Evolutionary conservation across 495 filamentous ascomycete genomes (phyloP).

Genomic region (Aspergillus saccharolyticus): DNA sequence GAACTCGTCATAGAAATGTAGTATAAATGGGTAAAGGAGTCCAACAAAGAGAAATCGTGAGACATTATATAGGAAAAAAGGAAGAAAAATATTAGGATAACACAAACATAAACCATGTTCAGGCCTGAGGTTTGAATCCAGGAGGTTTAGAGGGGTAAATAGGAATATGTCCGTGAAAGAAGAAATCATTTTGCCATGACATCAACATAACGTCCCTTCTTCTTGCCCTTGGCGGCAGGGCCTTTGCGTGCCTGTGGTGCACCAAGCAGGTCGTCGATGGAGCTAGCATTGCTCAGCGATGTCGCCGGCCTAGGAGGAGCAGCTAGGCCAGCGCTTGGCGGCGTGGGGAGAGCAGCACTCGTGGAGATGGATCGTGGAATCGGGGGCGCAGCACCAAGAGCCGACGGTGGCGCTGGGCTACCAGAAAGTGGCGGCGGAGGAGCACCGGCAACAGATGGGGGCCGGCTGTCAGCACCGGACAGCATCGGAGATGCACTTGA

Average conservation of each 20-base stretch:
- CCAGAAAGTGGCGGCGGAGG: slow-evolving; percentile 29
- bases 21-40: neutral
- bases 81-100: slow-evolving; percentile 27
- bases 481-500: slow-evolving; percentile 26
- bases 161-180: neutral
- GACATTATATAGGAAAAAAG: slow-evolving; percentile 24
- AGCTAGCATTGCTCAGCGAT: slow-evolving; percentile 71
- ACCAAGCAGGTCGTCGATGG: slow-evolving; percentile 79
- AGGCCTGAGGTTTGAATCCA: neutral
- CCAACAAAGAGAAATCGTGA: slow-evolving; percentile 15
- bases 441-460: slow-evolving; percentile 37
- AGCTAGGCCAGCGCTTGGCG: slow-evolving; percentile 21
- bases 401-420: slow-evolving; percentile 36
- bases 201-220: slow-evolving; percentile 87
- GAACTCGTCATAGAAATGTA: slow-evolving; percentile 18
- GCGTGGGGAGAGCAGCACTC: slow-evolving; percentile 30
- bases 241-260: slow-evolving; percentile 64
- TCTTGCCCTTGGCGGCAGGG: slow-evolving; percentile 61
- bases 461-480: slow-evolving; percentile 27
- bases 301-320: slow-evolving; percentile 52
- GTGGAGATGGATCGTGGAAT: slow-evolving; percentile 37
- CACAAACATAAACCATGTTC: slow-evolving; percentile 7
- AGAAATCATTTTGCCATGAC: slow-evolving; percentile 69
- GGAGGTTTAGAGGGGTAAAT: neutral
- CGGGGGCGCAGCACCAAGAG: slow-evolving; percentile 28